Conservation (phyloP, 2,329 filamentous ascomycete genomes). For the Penicillium vulpinum region DNA sequence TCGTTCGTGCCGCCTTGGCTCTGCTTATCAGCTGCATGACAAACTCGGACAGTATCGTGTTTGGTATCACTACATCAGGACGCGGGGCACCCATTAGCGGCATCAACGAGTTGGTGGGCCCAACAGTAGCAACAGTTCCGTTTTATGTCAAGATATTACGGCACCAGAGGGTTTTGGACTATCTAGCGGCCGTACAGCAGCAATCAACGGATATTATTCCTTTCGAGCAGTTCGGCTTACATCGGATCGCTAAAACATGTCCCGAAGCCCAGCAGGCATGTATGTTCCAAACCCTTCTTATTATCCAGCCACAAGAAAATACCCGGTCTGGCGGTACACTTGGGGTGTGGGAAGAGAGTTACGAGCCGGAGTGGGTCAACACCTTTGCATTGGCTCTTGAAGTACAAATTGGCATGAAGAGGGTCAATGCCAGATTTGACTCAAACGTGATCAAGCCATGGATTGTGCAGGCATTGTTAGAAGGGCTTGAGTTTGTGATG, state of each 20-base stretch:
- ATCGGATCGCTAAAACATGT: conserved; percentile 52
- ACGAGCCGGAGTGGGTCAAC: background rate
- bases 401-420: background rate
- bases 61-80: conserved; percentile 48
- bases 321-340: background rate
- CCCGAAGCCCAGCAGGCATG: conserved; percentile 40
- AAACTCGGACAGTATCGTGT: conserved; percentile 41
- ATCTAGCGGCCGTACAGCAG: conserved; percentile 55
- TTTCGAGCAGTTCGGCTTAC: conserved; percentile 57
- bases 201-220: conserved; percentile 56
- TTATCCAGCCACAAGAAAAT: conserved; percentile 30
- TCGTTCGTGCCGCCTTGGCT: conserved; percentile 47
- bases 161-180: conserved; percentile 44
- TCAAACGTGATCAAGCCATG: background rate
- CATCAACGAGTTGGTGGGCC: conserved; percentile 47
- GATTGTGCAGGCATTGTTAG: background rate
- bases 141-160: conserved; percentile 36
- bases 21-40: conserved; percentile 41
- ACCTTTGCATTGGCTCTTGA: background rate
- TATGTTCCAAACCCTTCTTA: conserved; percentile 43
- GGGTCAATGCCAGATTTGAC: background rate
- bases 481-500: background rate
- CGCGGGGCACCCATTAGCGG: conserved; percentile 41
- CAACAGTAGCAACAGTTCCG: conserved; percentile 47
- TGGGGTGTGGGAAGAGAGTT: background rate